Conservation (phyloP, 2,329 filamentous ascomycete species). For the Fusarium sterilihyphosum region DNA sequence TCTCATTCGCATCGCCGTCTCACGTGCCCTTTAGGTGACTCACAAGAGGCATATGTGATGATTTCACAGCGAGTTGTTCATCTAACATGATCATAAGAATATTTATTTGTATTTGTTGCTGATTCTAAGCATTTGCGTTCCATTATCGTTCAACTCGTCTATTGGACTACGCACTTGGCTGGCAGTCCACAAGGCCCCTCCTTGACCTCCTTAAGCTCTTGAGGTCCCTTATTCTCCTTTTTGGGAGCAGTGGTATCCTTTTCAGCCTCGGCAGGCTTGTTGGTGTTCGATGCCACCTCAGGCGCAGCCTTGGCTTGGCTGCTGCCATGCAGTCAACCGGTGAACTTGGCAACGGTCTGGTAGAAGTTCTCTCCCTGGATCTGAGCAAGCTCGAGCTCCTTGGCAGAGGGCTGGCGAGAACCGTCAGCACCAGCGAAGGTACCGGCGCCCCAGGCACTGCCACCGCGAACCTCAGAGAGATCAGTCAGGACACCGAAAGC, state of each 20-base stretch:
- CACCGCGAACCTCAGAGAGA: constrained; percentile 83
- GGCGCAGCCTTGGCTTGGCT: constrained; percentile 48
- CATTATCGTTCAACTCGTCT: constrained; percentile 42
- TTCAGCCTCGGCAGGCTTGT: constrained; percentile 29
- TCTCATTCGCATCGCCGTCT: not conserved
- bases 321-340: constrained; percentile 81
- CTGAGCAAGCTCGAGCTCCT: constrained; percentile 82
- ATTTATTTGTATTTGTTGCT: constrained; percentile 22
- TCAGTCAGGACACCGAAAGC: constrained; percentile 76
- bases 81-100: not conserved
- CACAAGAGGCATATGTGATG: not conserved
- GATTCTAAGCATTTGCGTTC: constrained; percentile 22
- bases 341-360: constrained; percentile 75
- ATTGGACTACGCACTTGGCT: constrained; percentile 76
- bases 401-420: constrained; percentile 78
- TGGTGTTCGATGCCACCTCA: constrained; percentile 40
- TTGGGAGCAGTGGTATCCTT: constrained; percentile 31
- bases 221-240: constrained; percentile 33
- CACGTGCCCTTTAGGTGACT: not conserved
- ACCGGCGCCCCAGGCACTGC: constrained; percentile 91
- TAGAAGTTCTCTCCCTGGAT: constrained; percentile 90
- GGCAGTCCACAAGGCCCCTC: constrained; percentile 83
- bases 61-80: not conserved
- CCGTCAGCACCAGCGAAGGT: constrained; percentile 85
- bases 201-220: constrained; percentile 57